These are phyloP conservation scores for Centrapalus pauciflorus DNA, from an alignment of 129 eudicot species.

Conservation along the genomic window DNA sequence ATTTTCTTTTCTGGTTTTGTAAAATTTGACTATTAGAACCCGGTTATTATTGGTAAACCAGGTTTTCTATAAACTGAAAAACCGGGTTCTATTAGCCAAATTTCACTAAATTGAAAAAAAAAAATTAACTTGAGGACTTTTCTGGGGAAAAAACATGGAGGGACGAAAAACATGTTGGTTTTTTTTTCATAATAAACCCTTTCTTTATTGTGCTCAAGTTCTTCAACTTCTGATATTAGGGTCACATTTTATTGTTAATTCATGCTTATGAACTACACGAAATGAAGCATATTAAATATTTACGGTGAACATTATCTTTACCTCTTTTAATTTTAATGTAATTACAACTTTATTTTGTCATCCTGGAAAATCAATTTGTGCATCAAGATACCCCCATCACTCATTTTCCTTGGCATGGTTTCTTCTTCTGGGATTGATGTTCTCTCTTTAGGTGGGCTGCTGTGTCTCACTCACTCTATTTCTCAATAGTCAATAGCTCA, in stretches of 20 bases:
- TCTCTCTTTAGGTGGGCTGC: background rate
- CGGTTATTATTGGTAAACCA: no score
- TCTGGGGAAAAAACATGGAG: no score
- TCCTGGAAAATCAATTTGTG: constrained; percentile 2
- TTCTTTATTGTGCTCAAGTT: background rate
- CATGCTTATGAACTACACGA: background rate
- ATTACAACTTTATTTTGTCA: background rate
- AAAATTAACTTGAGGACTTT: no score
- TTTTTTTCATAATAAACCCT: no score
- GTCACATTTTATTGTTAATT: background rate
- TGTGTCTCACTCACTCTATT: no score
- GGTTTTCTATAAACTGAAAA: no score
- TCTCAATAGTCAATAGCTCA: no score
- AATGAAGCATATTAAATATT: background rate
- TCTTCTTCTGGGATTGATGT: background rate
- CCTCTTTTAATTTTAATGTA: background rate
- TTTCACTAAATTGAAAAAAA: no score
- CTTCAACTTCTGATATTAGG: background rate
- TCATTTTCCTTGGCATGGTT: background rate
- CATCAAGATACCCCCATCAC: background rate
- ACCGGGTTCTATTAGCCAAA: no score
- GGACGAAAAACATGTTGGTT: no score
- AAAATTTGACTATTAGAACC: no score
- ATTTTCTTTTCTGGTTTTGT: no score
- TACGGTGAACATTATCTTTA: background rate